phyloP scores from a whole-genome alignment of 2,329 filamentous ascomycete species.

The Beauveria varroae region DNA sequence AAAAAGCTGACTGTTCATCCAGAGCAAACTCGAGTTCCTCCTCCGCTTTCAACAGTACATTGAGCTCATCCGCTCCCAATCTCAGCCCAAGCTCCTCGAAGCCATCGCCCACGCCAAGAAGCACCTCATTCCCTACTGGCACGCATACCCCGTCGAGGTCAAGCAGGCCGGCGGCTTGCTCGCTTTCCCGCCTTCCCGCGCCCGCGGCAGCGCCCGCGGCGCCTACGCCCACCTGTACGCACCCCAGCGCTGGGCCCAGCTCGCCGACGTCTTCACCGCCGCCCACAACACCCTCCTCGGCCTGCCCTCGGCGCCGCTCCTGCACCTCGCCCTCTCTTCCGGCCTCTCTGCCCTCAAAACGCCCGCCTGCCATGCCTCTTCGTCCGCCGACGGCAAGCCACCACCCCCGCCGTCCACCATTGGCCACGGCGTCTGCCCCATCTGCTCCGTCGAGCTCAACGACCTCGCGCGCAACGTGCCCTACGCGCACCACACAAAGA shows the following conservation, averaged over 20 bases:
- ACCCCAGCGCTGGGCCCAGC: constrained; percentile 60
- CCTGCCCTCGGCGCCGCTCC: constrained; percentile 72
- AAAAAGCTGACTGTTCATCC: not conserved
- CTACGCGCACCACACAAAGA: constrained; percentile 92
- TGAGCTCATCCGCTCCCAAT: constrained; percentile 68
- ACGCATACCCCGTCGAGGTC: constrained; percentile 62
- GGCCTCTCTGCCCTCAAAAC: constrained; percentile 94
- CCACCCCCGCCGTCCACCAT: constrained; percentile 31
- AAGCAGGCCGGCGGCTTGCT: constrained; percentile 71
- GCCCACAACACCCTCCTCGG: constrained; percentile 83
- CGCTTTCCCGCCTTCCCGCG: constrained; percentile 55
- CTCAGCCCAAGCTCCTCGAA: constrained; percentile 59
- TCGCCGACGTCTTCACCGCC: constrained; percentile 72
- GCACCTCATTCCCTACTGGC: constrained; percentile 63
- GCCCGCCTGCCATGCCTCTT: constrained; percentile 74
- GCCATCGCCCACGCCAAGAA: constrained; percentile 78
- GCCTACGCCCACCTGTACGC: constrained; percentile 59
- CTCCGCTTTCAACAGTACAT: constrained; percentile 92
- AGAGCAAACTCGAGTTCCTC: constrained; percentile 87
- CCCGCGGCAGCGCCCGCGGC: constrained; percentile 27
- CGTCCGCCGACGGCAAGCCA: constrained; percentile 27
- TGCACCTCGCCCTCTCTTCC: constrained; percentile 84
- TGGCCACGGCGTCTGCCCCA: constrained; percentile 77
- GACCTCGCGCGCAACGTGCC: constrained; percentile 81
- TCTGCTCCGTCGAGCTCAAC: constrained; percentile 93